Percentiles rank a stretch among this genome's conserved stretches.
phyloP scores from a whole-genome alignment of 169 alveolate genomes.

The Cryptosporidium sp. region DNA sequence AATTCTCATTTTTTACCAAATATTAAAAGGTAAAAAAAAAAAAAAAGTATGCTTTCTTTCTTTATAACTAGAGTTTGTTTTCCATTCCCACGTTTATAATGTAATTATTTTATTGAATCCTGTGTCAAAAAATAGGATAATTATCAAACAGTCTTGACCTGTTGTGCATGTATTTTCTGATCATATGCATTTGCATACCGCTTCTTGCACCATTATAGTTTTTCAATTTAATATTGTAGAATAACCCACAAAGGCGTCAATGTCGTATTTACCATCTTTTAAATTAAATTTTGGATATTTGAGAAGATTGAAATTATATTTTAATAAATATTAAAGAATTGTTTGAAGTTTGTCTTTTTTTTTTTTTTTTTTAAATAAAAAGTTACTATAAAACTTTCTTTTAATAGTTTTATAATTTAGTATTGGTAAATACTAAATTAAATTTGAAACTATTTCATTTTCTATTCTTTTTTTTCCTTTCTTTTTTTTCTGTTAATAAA shows the following conservation, averaged over 20 bases:
- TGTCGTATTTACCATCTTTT: slow-evolving; percentile 34
- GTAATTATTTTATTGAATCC: neutral
- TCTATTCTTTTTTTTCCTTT: neutral
- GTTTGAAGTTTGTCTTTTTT: too few species aligned
- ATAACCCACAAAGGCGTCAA: slow-evolving; percentile 76
- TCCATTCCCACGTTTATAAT: neutral
- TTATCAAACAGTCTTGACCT: slow-evolving; percentile 1
- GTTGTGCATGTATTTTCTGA: slow-evolving; percentile 65
- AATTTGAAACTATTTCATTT: neutral
- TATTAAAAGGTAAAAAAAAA: neutral
- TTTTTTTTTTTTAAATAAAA: too few species aligned
- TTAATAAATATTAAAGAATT: too few species aligned
- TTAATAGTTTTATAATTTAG: neutral
- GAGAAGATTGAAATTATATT: neutral
- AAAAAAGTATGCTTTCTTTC: neutral
- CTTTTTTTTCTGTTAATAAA: neutral
- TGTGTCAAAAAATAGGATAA: neutral
- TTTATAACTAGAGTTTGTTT: neutral
- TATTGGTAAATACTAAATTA: neutral
- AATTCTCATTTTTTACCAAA: slow-evolving; percentile 16
- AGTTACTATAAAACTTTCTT: neutral
- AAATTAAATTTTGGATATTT: neutral
- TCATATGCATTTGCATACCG: slow-evolving; percentile 49
- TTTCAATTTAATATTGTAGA: neutral
- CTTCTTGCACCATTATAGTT: slow-evolving; percentile 43